phyloP scores from a whole-genome alignment of 768 basidiomycete species.

The Grammothele lineata region DNA sequence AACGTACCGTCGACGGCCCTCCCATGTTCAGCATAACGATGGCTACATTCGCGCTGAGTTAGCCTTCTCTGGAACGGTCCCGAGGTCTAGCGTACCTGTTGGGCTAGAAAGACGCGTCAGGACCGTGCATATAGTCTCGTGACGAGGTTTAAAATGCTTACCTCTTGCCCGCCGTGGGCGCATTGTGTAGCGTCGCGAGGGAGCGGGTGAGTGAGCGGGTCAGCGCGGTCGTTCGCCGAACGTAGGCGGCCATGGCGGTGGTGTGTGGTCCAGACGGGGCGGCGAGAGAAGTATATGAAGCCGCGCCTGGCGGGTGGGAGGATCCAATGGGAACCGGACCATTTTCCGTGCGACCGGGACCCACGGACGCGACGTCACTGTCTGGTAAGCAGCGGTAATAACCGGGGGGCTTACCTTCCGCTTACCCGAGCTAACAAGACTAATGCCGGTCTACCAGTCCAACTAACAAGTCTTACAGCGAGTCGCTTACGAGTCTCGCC shows the following conservation, averaged over 20 bases:
- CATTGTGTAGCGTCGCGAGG: constrained; percentile 41
- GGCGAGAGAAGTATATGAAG: constrained; percentile 4
- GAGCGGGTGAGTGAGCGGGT: constrained; percentile 33
- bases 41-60: constrained; percentile 35
- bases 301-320: constrained; percentile 6
- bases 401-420: not conserved
- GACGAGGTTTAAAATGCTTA: constrained; percentile 15
- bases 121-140: not conserved
- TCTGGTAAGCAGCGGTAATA: not conserved
- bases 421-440: not conserved
- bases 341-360: constrained; percentile 11
- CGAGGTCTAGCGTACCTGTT: constrained; percentile 18
- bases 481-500: too few relatives aligned
- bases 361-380: not conserved
- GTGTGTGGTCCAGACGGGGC: not conserved
- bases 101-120: constrained; percentile 15
- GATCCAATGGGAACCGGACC: constrained; percentile 9
- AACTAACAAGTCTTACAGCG: too few relatives aligned
- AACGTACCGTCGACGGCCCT: constrained; percentile 82
- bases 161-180: constrained; percentile 41
- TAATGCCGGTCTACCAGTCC: too few relatives aligned
- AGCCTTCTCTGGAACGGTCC: not conserved
- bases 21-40: constrained; percentile 99
- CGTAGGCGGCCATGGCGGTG: constrained; percentile 14
- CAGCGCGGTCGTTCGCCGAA: constrained; percentile 17